These are phyloP conservation scores for Ramichloridium luteum DNA, from an alignment of 2,329 filamentous ascomycete species.

Conservation along the genomic window DNA sequence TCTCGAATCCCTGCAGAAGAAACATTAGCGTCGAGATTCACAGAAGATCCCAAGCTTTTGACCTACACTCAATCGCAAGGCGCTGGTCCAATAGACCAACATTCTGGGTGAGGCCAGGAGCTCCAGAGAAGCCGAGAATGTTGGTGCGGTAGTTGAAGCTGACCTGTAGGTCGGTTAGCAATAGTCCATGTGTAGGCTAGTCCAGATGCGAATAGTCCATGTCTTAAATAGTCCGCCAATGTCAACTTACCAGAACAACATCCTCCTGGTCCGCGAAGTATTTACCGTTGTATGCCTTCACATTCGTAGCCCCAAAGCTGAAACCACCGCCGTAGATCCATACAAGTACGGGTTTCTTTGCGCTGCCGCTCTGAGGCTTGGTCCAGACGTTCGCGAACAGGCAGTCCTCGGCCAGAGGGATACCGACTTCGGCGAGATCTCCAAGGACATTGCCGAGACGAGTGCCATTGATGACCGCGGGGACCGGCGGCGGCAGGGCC, in stretches of 20 bases:
- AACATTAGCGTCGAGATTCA: no score
- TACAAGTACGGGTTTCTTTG: background rate
- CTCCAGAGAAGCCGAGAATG: slow-evolving; percentile 32
- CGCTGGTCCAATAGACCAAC: slow-evolving; percentile 44
- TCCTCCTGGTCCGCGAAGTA: slow-evolving; percentile 2
- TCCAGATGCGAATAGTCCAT: no score
- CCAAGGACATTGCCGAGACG: background rate
- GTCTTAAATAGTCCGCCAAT: no score
- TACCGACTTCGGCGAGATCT: background rate
- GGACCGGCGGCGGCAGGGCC: background rate
- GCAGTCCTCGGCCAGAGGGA: background rate
- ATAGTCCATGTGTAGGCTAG: no score
- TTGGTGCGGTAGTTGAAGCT: slow-evolving; percentile 33
- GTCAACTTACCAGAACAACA: background rate
- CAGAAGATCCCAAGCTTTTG: no score
- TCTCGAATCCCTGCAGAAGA: no score
- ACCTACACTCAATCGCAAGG: slow-evolving; percentile 40
- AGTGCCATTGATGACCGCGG: background rate
- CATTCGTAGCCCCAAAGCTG: background rate
- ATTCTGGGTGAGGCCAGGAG: slow-evolving; percentile 28
- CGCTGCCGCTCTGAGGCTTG: background rate
- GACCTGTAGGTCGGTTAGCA: no score
- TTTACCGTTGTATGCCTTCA: slow-evolving; percentile 1
- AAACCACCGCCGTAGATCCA: slow-evolving; percentile 1
- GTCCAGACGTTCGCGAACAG: slow-evolving; percentile 1